phyloP scores from a whole-genome alignment of 352 stramenopile genomes.

The Phytophthora melonis region DNA sequence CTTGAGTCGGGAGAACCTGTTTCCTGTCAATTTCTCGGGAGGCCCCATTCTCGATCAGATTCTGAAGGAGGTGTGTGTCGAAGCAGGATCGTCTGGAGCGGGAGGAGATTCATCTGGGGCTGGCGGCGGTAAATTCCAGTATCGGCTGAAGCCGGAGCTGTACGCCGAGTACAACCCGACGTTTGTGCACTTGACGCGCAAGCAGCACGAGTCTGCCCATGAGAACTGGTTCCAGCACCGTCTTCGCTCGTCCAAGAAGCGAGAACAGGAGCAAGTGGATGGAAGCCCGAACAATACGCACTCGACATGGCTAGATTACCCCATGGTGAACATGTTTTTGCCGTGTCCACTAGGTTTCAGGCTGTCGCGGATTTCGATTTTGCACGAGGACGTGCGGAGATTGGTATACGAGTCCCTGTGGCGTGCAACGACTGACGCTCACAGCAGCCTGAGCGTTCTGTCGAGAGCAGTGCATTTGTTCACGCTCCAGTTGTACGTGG shows the following conservation, averaged over 20 bases:
- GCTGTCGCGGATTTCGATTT: conserved; percentile 63
- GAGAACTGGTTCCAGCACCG: conserved; percentile 90
- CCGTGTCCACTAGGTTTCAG: conserved; percentile 72
- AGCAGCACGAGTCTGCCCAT: conserved; percentile 89
- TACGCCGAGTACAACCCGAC: conserved; percentile 88
- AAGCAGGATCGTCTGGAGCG: conserved; percentile 31
- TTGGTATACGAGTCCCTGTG: conserved; percentile 81
- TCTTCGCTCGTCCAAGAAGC: conserved; percentile 68
- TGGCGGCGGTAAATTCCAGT: conserved; percentile 74
- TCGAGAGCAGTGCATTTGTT: conserved; percentile 83
- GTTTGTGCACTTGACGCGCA: conserved; percentile 88
- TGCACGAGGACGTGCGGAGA: conserved; percentile 64
- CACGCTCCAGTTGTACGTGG: conserved; percentile 85
- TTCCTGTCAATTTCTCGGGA: conserved; percentile 73
- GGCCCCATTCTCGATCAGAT: conserved; percentile 78
- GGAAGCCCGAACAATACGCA: conserved; percentile 68
- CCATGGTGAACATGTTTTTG: conserved; percentile 84
- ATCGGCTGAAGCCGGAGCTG: conserved; percentile 82
- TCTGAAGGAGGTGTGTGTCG: conserved; percentile 77
- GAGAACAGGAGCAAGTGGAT: conserved; percentile 72
- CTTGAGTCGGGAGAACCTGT: conserved; percentile 77
- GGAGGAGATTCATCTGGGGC: conserved; percentile 32
- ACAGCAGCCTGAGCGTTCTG: conserved; percentile 71
- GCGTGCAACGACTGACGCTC: conserved; percentile 62
- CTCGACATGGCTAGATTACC: conserved; percentile 83